These are phyloP conservation scores for Coniella vitis DNA, from an alignment of 2,329 filamentous ascomycete species.

Conservation along the genomic window DNA sequence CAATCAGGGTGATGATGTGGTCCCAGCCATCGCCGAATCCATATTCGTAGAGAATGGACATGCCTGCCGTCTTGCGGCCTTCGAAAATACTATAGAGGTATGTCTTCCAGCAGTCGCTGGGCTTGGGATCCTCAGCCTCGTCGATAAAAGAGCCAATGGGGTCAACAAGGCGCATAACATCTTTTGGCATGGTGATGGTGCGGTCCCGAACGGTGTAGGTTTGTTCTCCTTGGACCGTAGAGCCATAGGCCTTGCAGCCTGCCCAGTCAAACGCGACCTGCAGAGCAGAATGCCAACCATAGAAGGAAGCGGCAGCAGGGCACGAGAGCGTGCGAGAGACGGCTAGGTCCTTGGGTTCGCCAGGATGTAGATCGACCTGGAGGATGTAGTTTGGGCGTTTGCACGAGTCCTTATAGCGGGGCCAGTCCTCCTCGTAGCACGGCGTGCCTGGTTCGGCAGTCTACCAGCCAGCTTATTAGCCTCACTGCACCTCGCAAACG, in stretches of 20 bases:
- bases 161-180: too few relatives aligned
- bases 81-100: constrained; percentile 18
- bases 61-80: constrained; percentile 13
- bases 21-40: constrained; percentile 21
- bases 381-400: constrained; percentile 19
- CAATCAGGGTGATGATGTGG: constrained; percentile 16
- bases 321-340: constrained; percentile 19
- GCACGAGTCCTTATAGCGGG: constrained; percentile 15
- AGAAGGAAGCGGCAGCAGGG: constrained; percentile 14
- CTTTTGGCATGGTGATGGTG: too few relatives aligned
- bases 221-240: constrained; percentile 13
- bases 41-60: constrained; percentile 19
- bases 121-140: too few relatives aligned
- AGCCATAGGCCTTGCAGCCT: constrained; percentile 17
- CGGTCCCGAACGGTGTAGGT: constrained; percentile 1
- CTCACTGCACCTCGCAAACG: too few relatives aligned
- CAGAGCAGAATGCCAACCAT: constrained; percentile 12
- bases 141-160: too few relatives aligned
- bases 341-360: constrained; percentile 14
- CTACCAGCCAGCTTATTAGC: too few relatives aligned
- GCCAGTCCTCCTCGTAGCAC: constrained; percentile 8
- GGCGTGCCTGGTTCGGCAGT: too few relatives aligned
- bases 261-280: constrained; percentile 19
- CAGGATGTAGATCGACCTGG: constrained; percentile 16
- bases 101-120: constrained; percentile 4